Conservation (phyloP, 1,284 basidiomycete genomes). For the Schizopora paradoxa region DNA sequence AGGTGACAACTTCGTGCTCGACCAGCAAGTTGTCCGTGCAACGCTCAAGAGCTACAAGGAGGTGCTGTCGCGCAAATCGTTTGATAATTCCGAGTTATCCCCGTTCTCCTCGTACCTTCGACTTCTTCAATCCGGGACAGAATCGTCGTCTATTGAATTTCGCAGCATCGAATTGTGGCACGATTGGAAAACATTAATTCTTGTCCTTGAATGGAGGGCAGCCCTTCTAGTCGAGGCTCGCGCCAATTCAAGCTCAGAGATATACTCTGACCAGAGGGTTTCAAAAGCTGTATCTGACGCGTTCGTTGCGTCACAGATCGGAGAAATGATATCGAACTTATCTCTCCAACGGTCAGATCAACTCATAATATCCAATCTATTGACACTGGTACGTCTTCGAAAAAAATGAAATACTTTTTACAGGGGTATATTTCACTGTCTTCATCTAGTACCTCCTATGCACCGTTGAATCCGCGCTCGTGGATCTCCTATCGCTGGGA, state of each 20-base stretch:
- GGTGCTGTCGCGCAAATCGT: background rate
- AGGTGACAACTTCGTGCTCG: slow-evolving; percentile 74
- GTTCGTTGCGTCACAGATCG: slow-evolving; percentile 53
- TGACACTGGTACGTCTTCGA: slow-evolving; percentile 7
- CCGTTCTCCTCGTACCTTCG: slow-evolving; percentile 51
- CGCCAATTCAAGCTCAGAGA: slow-evolving; percentile 46
- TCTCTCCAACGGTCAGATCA: slow-evolving; percentile 28
- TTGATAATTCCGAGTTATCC: slow-evolving; percentile 29
- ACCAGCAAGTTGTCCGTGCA: slow-evolving; percentile 66
- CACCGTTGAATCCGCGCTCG: slow-evolving; percentile 47
- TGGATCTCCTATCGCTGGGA: slow-evolving; percentile 54
- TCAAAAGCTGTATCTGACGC: slow-evolving; percentile 63
- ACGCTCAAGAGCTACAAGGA: slow-evolving; percentile 53
- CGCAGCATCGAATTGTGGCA: slow-evolving; percentile 29
- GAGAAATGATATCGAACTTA: slow-evolving; percentile 36
- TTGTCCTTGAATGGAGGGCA: slow-evolving; percentile 57
- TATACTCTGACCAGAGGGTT: slow-evolving; percentile 52
- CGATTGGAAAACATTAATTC: slow-evolving; percentile 36
- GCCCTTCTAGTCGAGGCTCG: slow-evolving; percentile 50
- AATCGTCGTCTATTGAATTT: slow-evolving; percentile 21
- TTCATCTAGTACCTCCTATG: slow-evolving; percentile 54
- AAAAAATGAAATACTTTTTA: background rate
- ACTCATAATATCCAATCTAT: slow-evolving; percentile 6
- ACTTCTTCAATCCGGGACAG: slow-evolving; percentile 31
- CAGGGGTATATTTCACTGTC: background rate